Evolutionary conservation across 202 grass and related monocot species (phyloP), one percentile per base, ranked within the genome.

Genomic region (Elaeis oleifera): DNA sequence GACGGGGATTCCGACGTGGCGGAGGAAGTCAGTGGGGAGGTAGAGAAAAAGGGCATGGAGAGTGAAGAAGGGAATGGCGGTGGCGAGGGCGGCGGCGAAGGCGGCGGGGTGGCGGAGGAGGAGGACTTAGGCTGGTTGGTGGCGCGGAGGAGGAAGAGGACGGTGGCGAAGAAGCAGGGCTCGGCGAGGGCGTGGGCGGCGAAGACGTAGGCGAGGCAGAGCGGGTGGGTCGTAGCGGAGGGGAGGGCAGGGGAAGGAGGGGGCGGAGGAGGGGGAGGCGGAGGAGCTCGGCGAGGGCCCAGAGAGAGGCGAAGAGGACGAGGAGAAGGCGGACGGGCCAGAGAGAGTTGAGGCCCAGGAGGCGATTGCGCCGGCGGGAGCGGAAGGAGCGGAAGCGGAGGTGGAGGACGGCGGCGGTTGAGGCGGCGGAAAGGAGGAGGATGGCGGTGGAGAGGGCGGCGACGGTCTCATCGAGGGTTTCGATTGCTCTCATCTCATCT

Each of bases 51-150:
- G 62, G 2, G 73, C 36, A 5, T 44, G 36, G 36, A 44, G 36
- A 13, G 36, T 14, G 9, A 44, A 11, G 36, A 44, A 44, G 9
- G 36, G 36, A 13, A 44, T 13, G 36, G 36, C 36, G 36, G 36
- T 14, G 36, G 73, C 68, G 72, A 73, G 20, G 79, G 73, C 56
- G 72, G 49, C 50, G 61, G 68, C 48, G 76, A 67, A 1, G 73
- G 56, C 5, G 17, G 17, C 16, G 72, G 60, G 76, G 1, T 0
- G 36, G 32, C 7, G 32, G 32, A 1, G 32, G 32, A 36, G 32
- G 36, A 44, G 36, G 36, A 44, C 36, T 44, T 44, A 2, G 36
- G 2, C 36, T 44, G 36, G 36, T 44, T 44, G 36, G 36, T 13
- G 8, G 9, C 36, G 36, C 36, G 36, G 36, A 44, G 36, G 36